phyloP scores from a whole-genome alignment of 2,329 filamentous ascomycete genomes.

The Lachnellula occidentalis region DNA sequence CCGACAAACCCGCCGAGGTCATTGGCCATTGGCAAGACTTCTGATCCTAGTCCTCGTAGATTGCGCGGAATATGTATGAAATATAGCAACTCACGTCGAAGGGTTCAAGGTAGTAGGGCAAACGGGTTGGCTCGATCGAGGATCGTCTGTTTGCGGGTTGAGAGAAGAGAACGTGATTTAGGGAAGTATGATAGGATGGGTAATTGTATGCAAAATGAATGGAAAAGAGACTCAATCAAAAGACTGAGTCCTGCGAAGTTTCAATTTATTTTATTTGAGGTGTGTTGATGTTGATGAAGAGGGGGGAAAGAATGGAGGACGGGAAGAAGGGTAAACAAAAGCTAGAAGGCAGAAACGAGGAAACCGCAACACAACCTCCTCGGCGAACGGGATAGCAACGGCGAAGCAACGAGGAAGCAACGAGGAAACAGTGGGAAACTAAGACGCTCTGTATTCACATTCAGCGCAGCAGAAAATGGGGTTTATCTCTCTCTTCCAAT shows the following conservation, averaged over 20 bases:
- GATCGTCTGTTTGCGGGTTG: background rate
- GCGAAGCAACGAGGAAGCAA: no score
- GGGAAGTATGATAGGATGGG: background rate
- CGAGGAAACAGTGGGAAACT: no score
- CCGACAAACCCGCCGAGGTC: no score
- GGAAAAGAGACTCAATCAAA: slow-evolving; percentile 3
- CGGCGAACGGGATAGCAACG: no score
- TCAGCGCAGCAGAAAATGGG: no score
- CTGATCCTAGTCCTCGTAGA: no score
- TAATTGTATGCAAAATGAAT: slow-evolving; percentile 5
- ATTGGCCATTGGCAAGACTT: no score
- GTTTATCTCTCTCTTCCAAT: no score
- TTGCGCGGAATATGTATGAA: no score
- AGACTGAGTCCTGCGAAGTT: slow-evolving; percentile 3
- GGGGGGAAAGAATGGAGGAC: background rate
- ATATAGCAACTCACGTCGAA: slow-evolving; percentile 2
- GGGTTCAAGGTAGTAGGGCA: background rate
- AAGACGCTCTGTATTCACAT: no score
- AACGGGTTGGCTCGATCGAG: background rate
- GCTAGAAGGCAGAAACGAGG: background rate
- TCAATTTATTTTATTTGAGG: no score
- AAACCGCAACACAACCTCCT: background rate
- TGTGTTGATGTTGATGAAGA: background rate
- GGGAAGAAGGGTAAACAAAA: background rate
- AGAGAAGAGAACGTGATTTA: background rate